Percentiles rank a stretch among this genome's conserved stretches.
Evolutionary conservation across 352 stramenopile genomes (phyloP).

Genomic region (Halophytophthora polymorphica): DNA sequence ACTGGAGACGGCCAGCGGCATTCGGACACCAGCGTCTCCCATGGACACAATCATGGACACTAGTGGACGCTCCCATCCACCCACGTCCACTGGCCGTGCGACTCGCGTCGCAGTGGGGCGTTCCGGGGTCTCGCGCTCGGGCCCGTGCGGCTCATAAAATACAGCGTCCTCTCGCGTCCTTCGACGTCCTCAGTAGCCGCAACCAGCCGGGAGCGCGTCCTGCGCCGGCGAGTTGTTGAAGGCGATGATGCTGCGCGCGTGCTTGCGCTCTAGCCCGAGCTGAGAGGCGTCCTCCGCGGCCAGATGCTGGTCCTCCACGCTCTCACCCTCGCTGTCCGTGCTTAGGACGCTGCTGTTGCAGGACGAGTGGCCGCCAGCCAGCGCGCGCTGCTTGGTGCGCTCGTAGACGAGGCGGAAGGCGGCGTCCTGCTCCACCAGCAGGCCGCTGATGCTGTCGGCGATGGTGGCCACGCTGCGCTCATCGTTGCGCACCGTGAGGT

Average conservation of each 20-base stretch:
- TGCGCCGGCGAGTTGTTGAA: constrained; percentile 49
- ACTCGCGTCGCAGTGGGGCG: no score
- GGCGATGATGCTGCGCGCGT: constrained; percentile 55
- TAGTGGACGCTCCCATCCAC: no score
- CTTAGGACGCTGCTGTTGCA: constrained; percentile 50
- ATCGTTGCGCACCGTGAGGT: constrained; percentile 71
- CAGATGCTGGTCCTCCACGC: constrained; percentile 27
- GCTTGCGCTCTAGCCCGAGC: neutral
- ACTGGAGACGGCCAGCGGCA: no score
- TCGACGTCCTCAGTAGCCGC: no score
- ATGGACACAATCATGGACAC: no score
- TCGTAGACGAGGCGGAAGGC: constrained; percentile 66
- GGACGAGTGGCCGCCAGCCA: constrained; percentile 11
- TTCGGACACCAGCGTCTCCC: no score
- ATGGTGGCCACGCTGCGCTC: constrained; percentile 49
- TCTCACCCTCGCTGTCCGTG: constrained; percentile 77
- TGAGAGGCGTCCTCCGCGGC: constrained; percentile 9
- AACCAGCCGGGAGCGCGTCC: constrained; percentile 3
- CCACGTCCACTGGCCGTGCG: no score
- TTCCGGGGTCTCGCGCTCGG: no score
- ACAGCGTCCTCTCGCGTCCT: no score
- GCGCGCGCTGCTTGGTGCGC: constrained; percentile 37
- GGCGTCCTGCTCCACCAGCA: constrained; percentile 50
- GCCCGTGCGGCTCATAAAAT: no score
- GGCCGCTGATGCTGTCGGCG: constrained; percentile 45